These are phyloP conservation scores for Sarocladium strictum DNA, from an alignment of 2,329 filamentous ascomycete species.

Conservation along the genomic window DNA sequence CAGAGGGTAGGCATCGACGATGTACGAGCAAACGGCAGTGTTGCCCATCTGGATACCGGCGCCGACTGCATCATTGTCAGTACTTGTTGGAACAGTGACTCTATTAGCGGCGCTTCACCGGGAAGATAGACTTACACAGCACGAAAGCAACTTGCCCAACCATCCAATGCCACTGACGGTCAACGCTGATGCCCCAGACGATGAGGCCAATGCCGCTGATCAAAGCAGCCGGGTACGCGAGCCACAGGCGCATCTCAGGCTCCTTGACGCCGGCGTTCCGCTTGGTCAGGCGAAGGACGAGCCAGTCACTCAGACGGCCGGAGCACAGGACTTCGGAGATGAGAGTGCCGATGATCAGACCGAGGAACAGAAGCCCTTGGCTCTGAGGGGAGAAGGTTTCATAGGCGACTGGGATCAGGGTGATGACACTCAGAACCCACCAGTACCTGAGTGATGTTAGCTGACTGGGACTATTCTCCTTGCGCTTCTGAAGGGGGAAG, in stretches of 20 bases:
- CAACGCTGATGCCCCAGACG: constrained; percentile 50
- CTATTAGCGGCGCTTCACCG: background rate
- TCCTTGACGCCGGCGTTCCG: constrained; percentile 35
- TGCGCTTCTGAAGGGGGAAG: background rate
- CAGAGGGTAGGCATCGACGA: constrained; percentile 49
- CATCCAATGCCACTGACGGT: constrained; percentile 48
- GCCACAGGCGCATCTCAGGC: constrained; percentile 50
- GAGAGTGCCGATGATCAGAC: constrained; percentile 46
- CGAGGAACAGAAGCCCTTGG: constrained; percentile 48
- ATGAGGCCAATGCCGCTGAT: constrained; percentile 43
- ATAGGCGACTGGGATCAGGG: constrained; percentile 47
- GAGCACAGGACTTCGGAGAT: constrained; percentile 45
- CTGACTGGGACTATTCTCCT: background rate
- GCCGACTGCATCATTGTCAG: constrained; percentile 31
- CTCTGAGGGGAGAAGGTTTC: constrained; percentile 38
- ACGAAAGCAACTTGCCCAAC: constrained; percentile 51
- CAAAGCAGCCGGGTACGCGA: constrained; percentile 45
- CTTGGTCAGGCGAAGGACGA: constrained; percentile 39
- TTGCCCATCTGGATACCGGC: constrained; percentile 53
- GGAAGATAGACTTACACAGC: constrained; percentile 36
- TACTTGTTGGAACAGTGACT: background rate
- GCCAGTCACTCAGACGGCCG: constrained; percentile 44
- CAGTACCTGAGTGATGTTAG: constrained; percentile 32
- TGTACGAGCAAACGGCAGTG: constrained; percentile 44
- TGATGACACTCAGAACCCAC: constrained; percentile 49